Evolutionary conservation across 2,329 filamentous ascomycete genomes (phyloP).

Genomic region (Coniochaeta prunicola): DNA sequence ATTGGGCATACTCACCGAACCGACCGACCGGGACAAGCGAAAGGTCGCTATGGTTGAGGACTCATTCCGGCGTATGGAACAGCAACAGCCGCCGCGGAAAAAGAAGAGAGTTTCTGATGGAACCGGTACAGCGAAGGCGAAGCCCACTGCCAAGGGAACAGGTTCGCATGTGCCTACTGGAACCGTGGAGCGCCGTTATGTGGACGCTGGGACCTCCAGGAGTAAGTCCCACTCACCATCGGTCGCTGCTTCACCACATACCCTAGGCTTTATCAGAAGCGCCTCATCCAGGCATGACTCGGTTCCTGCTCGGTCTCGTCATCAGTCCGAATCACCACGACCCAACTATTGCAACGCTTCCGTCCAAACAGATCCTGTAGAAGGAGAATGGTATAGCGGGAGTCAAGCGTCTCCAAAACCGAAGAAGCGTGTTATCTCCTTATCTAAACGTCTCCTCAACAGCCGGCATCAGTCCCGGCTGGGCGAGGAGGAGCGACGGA

Average conservation of each 20-base stretch:
- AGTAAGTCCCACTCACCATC: slow-evolving; percentile 47
- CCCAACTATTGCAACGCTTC: slow-evolving; percentile 41
- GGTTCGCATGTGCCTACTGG: slow-evolving; percentile 19
- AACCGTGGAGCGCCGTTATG: slow-evolving; percentile 34
- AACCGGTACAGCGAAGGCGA: slow-evolving; percentile 21
- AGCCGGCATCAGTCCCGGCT: slow-evolving; percentile 35
- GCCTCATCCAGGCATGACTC: slow-evolving; percentile 21
- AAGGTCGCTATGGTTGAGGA: slow-evolving; percentile 62
- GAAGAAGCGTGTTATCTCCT: slow-evolving; percentile 42
- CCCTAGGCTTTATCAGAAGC: slow-evolving; percentile 18
- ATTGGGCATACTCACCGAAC: slow-evolving; percentile 53
- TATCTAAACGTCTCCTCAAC: slow-evolving; percentile 45
- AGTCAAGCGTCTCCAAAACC: slow-evolving; percentile 25
- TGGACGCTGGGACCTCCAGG: slow-evolving; percentile 45
- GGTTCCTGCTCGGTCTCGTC: slow-evolving; percentile 23
- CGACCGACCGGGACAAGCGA: slow-evolving; percentile 59
- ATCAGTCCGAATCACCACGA: slow-evolving; percentile 28
- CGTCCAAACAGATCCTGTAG: slow-evolving; percentile 48
- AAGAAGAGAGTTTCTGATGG: slow-evolving; percentile 58
- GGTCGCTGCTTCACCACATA: slow-evolving; percentile 31
- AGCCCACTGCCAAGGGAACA: slow-evolving; percentile 15
- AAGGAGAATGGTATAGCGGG: slow-evolving; percentile 46
- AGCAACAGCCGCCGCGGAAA: slow-evolving; percentile 46
- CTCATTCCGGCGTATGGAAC: slow-evolving; percentile 55
- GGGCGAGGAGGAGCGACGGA: slow-evolving; percentile 30